A percentile compares a stretch with the other conserved stretches of the same genome.
Evolutionary conservation across 2,329 filamentous ascomycete genomes (phyloP).

Genomic region (Diaporthe humulicola): DNA sequence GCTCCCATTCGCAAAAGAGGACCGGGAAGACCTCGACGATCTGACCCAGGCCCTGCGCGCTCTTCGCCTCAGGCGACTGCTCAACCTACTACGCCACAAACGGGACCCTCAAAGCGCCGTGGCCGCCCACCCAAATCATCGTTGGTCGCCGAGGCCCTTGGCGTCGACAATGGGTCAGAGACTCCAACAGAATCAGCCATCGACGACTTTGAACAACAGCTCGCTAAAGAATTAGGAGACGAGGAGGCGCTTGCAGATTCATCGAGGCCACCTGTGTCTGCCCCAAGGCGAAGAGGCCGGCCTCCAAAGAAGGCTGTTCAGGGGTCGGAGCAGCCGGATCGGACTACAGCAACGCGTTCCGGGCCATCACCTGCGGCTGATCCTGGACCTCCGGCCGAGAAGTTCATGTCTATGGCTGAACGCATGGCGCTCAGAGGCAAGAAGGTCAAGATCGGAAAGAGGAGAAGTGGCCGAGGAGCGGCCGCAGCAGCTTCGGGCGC

Average conservation of each 20-base stretch:
- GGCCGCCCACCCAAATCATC: conserved; percentile 41
- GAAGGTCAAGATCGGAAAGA: conserved; percentile 64
- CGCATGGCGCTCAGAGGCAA: conserved; percentile 68
- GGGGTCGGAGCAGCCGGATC: neutral
- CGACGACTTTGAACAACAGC: conserved; percentile 52
- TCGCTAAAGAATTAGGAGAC: conserved; percentile 50
- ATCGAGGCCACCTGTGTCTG: neutral
- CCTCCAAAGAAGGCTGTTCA: conserved; percentile 44
- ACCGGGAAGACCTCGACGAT: conserved; percentile 50
- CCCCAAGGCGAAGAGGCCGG: conserved; percentile 50
- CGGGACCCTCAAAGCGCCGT: conserved; percentile 39
- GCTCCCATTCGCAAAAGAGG: conserved; percentile 36
- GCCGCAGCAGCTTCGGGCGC: conserved; percentile 5
- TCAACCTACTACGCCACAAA: conserved; percentile 30
- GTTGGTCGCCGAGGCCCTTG: conserved; percentile 34
- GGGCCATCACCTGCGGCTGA: conserved; percentile 20
- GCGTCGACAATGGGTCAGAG: conserved; percentile 37
- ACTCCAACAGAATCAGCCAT: conserved; percentile 42
- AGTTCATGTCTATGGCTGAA: conserved; percentile 69
- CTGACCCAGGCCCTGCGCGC: conserved; percentile 35
- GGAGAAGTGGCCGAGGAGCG: conserved; percentile 43
- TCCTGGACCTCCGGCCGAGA: conserved; percentile 40
- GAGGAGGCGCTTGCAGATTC: conserved; percentile 2
- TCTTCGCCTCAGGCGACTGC: conserved; percentile 35
- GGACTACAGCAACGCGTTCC: conserved; percentile 4